Conservation (phyloP, 345 rosid genomes). For the Barbarea vulgaris region DNA sequence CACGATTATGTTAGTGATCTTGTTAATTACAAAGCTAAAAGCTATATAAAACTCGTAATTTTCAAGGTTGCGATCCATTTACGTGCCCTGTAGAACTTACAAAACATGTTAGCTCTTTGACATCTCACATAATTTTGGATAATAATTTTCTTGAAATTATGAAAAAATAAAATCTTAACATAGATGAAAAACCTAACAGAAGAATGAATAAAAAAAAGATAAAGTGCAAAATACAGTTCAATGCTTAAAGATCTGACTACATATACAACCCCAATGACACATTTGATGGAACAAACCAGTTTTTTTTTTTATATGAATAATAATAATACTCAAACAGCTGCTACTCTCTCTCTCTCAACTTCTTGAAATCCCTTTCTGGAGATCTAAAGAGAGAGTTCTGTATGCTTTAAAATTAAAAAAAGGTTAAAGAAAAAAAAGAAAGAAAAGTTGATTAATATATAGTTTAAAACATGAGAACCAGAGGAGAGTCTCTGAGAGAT, state of each 20-base stretch:
- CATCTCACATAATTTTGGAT: not conserved
- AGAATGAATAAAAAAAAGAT: not conserved
- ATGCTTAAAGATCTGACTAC: constrained; percentile 27
- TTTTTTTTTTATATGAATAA: constrained; percentile 16
- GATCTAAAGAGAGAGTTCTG: constrained; percentile 37
- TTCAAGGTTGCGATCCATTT: not conserved
- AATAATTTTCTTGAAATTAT: not conserved
- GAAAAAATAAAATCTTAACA: not conserved
- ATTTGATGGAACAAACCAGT: constrained; percentile 23
- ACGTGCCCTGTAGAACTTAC: not conserved
- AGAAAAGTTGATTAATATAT: constrained; percentile 26
- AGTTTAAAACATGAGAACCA: constrained; percentile 36
- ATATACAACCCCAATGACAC: constrained; percentile 31
- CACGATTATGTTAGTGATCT: not conserved
- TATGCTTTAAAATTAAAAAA: constrained; percentile 34
- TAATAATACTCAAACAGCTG: constrained; percentile 35
- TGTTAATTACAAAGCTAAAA: not conserved
- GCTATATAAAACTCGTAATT: not conserved
- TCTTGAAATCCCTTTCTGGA: constrained; percentile 35
- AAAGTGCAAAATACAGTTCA: constrained; percentile 20
- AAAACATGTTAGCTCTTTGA: not conserved
- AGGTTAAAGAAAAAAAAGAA: constrained; percentile 19
- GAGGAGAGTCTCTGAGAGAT: constrained; percentile 11
- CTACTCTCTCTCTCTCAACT: constrained; percentile 38
- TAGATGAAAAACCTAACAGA: constrained; percentile 4